phyloP scores from a whole-genome alignment of 108 stramenopile genomes.

The Cyclotella sp. region DNA sequence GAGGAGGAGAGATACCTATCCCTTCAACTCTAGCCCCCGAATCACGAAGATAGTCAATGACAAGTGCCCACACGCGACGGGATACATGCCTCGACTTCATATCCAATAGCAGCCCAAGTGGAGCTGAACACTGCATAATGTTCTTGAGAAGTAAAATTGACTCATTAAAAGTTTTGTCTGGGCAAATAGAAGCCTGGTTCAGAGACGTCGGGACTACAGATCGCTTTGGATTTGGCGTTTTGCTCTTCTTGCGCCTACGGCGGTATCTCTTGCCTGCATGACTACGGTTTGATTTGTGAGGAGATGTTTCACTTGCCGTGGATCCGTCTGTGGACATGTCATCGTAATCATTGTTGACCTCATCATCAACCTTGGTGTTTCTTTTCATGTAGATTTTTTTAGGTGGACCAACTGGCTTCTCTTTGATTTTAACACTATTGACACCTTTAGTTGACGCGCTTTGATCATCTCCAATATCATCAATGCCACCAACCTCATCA shows the following conservation, averaged over 20 bases:
- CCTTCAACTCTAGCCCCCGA: slow-evolving; percentile 80
- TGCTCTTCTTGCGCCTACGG: slow-evolving; percentile 13
- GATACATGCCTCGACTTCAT: slow-evolving; percentile 88
- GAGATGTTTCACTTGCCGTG: slow-evolving; percentile 33
- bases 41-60: slow-evolving; percentile 67
- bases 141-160: slow-evolving; percentile 60
- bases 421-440: background rate
- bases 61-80: slow-evolving; percentile 71
- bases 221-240: background rate
- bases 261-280: slow-evolving; percentile 18
- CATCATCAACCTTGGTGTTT: slow-evolving; percentile 3
- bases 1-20: background rate
- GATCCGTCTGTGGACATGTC: slow-evolving; percentile 38
- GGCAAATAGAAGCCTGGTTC: slow-evolving; percentile 38
- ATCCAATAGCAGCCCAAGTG: slow-evolving; percentile 79
- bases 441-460: background rate
- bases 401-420: slow-evolving; percentile 28
- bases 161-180: slow-evolving; percentile 64
- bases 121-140: slow-evolving; percentile 62
- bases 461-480: background rate
- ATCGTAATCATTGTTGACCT: slow-evolving; percentile 21
- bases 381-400: slow-evolving; percentile 51
- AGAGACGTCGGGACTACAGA: slow-evolving; percentile 31
- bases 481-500: background rate
- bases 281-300: slow-evolving; percentile 6